A percentile compares a stretch with the other conserved stretches of the same genome.
These are phyloP conservation scores for Gossypium lobatum DNA, from an alignment of 441 rosid genomes.

Conservation along the genomic window DNA sequence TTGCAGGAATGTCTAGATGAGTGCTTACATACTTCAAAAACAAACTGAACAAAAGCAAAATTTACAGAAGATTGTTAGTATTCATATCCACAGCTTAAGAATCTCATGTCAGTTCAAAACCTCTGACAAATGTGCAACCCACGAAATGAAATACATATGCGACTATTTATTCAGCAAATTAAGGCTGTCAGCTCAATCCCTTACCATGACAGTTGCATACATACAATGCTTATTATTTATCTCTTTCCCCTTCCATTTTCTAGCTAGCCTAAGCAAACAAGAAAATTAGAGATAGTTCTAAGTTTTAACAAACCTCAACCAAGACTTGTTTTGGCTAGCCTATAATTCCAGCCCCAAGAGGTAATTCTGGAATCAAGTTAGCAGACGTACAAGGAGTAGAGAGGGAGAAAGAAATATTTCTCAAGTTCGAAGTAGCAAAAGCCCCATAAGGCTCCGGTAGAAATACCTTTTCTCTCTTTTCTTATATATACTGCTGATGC, in stretches of 20 bases:
- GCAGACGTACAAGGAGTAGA: background rate
- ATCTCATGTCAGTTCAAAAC: background rate
- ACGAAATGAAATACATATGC: background rate
- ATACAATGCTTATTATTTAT: background rate
- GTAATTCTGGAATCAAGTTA: background rate
- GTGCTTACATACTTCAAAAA: slow-evolving; percentile 20
- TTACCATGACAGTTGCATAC: background rate
- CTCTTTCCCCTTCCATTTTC: background rate
- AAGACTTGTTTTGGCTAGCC: background rate
- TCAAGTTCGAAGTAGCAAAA: background rate
- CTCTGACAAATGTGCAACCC: background rate
- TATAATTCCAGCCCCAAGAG: background rate
- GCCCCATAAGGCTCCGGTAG: background rate
- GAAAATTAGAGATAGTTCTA: background rate
- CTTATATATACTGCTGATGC: background rate
- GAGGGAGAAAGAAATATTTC: background rate
- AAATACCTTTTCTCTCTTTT: background rate
- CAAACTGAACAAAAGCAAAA: slow-evolving; percentile 30
- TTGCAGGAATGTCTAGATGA: slow-evolving; percentile 13
- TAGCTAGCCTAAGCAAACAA: background rate
- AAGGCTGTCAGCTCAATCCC: background rate
- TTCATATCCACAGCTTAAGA: background rate
- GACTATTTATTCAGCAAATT: background rate
- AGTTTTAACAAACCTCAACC: background rate
- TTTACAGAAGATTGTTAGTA: background rate